Percentiles rank a stretch among this genome's conserved stretches.
phyloP scores from a whole-genome alignment of 768 basidiomycete genomes.

The Pseudohyphozyma bogoriensis region DNA sequence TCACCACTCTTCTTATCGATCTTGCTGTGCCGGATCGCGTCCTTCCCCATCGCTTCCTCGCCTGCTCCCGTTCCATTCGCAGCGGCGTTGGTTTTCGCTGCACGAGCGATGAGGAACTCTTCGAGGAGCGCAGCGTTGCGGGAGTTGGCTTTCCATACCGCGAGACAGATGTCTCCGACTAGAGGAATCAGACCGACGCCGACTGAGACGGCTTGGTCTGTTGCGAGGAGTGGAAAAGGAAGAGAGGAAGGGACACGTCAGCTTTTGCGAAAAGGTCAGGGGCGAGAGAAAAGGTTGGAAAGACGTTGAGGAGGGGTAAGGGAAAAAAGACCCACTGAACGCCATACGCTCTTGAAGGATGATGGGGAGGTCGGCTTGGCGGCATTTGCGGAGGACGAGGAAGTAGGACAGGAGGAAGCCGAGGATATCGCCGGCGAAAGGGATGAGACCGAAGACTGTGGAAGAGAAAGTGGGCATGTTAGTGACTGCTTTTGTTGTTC shows the following conservation, averaged over 20 bases:
- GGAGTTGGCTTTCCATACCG: conserved; percentile 71
- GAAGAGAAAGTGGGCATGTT: not conserved
- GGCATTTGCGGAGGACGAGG: conserved; percentile 65
- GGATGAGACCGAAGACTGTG: conserved; percentile 9
- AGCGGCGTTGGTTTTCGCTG: no score
- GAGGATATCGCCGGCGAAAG: conserved; percentile 34
- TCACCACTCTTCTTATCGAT: no score
- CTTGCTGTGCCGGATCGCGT: no score
- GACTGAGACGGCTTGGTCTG: conserved; percentile 57
- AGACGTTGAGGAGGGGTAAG: no score
- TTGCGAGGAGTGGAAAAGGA: not conserved
- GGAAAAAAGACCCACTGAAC: conserved; percentile 38
- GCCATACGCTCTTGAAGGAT: conserved; percentile 62
- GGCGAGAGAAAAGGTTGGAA: not conserved
- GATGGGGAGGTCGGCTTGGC: conserved; percentile 41
- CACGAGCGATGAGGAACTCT: conserved; percentile 50
- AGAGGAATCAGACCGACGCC: conserved; percentile 56
- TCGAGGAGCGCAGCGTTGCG: conserved; percentile 66
- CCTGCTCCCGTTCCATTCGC: no score
- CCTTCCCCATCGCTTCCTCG: no score
- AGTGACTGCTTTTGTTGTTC: not conserved
- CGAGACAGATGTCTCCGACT: conserved; percentile 61
- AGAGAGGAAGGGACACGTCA: not conserved
- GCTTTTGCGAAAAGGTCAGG: not conserved
- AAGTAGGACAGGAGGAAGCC: conserved; percentile 59